These are phyloP conservation scores for Rosa hybrid DNA, from an alignment of 331 rosid species.

Conservation along the genomic window DNA sequence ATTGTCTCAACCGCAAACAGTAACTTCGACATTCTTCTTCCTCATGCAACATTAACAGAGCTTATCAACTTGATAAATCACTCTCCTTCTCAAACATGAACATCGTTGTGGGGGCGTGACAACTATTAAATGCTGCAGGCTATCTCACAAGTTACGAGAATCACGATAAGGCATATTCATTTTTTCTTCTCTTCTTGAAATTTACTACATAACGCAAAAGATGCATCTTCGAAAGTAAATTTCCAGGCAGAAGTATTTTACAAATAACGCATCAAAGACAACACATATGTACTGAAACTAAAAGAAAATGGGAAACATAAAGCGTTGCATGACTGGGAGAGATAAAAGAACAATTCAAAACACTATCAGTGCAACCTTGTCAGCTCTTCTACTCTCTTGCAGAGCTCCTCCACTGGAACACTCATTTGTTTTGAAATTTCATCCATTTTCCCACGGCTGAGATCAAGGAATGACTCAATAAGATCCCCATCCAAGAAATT, in stretches of 20 bases:
- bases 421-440: constrained; percentile 73
- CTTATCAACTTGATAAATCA: neutral
- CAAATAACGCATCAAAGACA: neutral
- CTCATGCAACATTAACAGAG: neutral
- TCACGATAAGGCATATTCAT: too few relatives aligned
- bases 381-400: constrained; percentile 90
- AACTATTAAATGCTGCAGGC: neutral
- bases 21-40: too few relatives aligned
- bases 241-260: neutral
- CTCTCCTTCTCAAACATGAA: too few relatives aligned
- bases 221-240: neutral
- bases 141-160: neutral
- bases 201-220: neutral
- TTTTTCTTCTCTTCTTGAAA: too few relatives aligned
- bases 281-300: constrained; percentile 7
- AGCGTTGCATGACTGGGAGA: neutral
- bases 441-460: constrained; percentile 76
- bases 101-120: neutral
- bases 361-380: constrained; percentile 76
- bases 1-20: neutral
- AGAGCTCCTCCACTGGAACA: constrained; percentile 80
- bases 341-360: constrained; percentile 13
- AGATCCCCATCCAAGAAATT: constrained; percentile 88
- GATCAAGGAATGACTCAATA: constrained; percentile 91
- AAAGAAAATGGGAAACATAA: neutral